phyloP scores from a whole-genome alignment of 2,329 filamentous ascomycete species.

The Coleophoma cylindrospora region DNA sequence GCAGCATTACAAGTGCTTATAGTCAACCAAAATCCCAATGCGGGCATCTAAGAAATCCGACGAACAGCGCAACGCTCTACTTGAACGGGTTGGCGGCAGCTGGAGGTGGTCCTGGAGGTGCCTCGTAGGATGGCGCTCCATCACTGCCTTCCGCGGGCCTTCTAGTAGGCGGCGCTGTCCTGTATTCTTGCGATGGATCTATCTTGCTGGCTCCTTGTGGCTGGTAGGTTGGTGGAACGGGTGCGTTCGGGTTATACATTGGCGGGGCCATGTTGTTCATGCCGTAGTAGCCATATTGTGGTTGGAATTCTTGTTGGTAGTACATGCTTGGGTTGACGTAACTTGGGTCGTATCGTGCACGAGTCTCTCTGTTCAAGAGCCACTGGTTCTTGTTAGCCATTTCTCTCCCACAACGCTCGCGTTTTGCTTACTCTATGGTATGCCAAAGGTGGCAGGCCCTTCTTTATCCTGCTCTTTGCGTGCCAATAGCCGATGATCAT shows the following conservation, averaged over 20 bases:
- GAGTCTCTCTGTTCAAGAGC: conserved; percentile 23
- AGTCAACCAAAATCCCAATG: background rate
- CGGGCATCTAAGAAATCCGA: too few relatives aligned
- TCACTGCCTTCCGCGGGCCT: conserved; percentile 22
- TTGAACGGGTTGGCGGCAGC: conserved; percentile 29
- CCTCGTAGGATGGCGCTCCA: conserved; percentile 30
- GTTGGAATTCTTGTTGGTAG: conserved; percentile 33
- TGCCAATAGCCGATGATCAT: conserved; percentile 66
- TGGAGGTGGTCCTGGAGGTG: conserved; percentile 46
- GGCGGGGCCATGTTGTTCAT: conserved; percentile 40
- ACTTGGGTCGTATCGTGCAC: conserved; percentile 30
- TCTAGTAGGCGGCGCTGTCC: conserved; percentile 20
- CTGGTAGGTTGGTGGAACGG: conserved; percentile 50
- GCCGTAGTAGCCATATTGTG: conserved; percentile 28
- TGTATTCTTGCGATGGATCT: conserved; percentile 42
- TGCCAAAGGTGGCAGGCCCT: conserved; percentile 57
- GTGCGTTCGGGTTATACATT: conserved; percentile 49
- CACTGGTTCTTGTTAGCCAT: conserved; percentile 18
- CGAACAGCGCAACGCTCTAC: background rate
- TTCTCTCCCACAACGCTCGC: too few relatives aligned
- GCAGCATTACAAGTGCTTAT: conserved; percentile 5
- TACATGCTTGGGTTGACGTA: conserved; percentile 39
- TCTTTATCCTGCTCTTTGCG: conserved; percentile 60
- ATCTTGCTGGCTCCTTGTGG: conserved; percentile 47
- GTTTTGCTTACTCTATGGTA: conserved; percentile 62